Percentiles rank a stretch among this genome's conserved stretches.
phyloP scores from a whole-genome alignment of 345 rosid genomes.

The Melastoma malabathricum region DNA sequence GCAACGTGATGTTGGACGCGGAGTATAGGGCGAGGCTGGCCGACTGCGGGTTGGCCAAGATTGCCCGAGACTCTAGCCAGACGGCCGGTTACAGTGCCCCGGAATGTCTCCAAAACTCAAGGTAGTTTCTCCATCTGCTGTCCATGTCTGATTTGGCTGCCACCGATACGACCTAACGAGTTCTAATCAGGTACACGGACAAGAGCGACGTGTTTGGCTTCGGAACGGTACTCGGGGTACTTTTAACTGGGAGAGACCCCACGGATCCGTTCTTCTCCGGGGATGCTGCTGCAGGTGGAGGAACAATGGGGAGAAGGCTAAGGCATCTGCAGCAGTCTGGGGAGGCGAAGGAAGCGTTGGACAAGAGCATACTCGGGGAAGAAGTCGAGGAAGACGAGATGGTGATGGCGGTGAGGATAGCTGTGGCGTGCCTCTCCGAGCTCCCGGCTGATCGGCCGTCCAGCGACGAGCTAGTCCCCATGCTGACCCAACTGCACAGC shows the following conservation, averaged over 20 bases:
- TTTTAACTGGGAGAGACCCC: slow-evolving; percentile 75
- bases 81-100: slow-evolving; percentile 58
- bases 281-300: slow-evolving; percentile 46
- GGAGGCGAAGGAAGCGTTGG: slow-evolving; percentile 72
- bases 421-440: slow-evolving; percentile 78
- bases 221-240: slow-evolving; percentile 80
- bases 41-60: slow-evolving; percentile 64
- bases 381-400: slow-evolving; percentile 96
- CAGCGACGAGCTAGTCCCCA: slow-evolving; percentile 81
- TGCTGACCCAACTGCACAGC: slow-evolving; percentile 91
- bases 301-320: slow-evolving; percentile 74
- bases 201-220: slow-evolving; percentile 90
- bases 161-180: not conserved
- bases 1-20: slow-evolving; percentile 84
- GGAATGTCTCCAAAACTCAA: slow-evolving; percentile 57
- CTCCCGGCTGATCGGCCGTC: slow-evolving; percentile 83
- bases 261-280: slow-evolving; percentile 41
- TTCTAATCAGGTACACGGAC: slow-evolving; percentile 51
- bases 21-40: slow-evolving; percentile 79
- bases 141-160: not conserved
- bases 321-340: slow-evolving; percentile 77
- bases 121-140: slow-evolving; percentile 25
- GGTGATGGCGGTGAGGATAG: slow-evolving; percentile 90
- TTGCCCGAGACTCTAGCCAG: slow-evolving; percentile 41
- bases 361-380: slow-evolving; percentile 72